Evolutionary conservation across 2,329 filamentous ascomycete genomes (phyloP), one percentile per base, ranked within the genome.

Genomic region (Colletotrichum scovillei): DNA sequence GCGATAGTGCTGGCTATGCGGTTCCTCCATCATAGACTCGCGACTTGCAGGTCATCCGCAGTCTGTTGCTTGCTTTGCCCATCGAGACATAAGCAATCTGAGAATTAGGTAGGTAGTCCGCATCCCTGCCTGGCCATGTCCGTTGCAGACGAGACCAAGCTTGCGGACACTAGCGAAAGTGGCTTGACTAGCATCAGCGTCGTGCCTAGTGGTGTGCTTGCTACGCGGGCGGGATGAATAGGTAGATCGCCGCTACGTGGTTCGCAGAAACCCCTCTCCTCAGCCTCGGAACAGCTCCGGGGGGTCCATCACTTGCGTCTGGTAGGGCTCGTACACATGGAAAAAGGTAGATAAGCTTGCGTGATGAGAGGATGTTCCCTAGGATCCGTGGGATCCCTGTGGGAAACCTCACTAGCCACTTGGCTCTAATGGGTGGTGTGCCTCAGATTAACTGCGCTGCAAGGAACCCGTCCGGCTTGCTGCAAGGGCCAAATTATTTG

Each of bases 141-240:
- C 28, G n/a, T 14, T 60, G 59, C 35, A 19, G n/a, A 66, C 60
- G 26, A 65, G 56, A 60, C 35, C 53, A 66, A 56, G 60, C 60
- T 42, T 53, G 67, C 67, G 67, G 60, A 71, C 60, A 58, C 71
- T 73, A 73, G 56, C 60, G 71, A 73, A 71, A 26, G 57, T 73
- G 71, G 71, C 71, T 71, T 73, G 32, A 32, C 62, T 73, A 71
- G 71, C 56, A 57, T 56, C 56, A 62, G 56, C 71, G 67, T 70
- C 22, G 42, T 49, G 42, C 42, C 19, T 9, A 49, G 42, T 49
- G 38, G 38, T 42, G 6, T 42, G 42, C 63, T 19, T 58, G 70
- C 63, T n/a, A 7, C 30, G 46, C 46, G 46, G 26, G 42, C 42
- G 42, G 42, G 49, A 62, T 66, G n/a, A 14, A 42, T 8, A 19